phyloP scores from a whole-genome alignment of 2,329 filamentous ascomycete species.

The Cercospora sp. region DNA sequence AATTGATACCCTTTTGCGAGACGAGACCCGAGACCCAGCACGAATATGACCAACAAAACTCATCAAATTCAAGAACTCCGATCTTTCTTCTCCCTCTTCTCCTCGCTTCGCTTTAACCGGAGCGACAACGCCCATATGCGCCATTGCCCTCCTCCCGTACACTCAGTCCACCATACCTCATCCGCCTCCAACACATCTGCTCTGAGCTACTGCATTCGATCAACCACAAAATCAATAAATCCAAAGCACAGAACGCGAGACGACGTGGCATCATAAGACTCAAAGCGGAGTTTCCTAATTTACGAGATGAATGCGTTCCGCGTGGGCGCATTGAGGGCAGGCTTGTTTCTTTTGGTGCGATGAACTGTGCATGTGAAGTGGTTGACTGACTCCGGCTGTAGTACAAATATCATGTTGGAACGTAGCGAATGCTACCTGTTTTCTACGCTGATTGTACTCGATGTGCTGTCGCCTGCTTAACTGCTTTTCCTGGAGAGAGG shows the following conservation, averaged over 20 bases:
- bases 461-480: neutral
- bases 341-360: conserved; percentile 6
- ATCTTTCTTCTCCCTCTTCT: neutral
- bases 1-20: conserved; percentile 32
- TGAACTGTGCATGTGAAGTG: neutral
- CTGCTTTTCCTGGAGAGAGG: neutral
- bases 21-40: conserved; percentile 17
- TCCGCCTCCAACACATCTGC: neutral
- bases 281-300: conserved; percentile 5
- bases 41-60: conserved; percentile 4
- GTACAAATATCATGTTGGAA: neutral
- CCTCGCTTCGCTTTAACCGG: neutral
- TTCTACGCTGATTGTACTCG: neutral
- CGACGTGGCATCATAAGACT: conserved; percentile 15
- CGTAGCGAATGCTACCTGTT: neutral
- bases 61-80: neutral
- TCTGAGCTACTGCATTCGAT: conserved; percentile 9
- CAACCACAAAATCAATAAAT: neutral
- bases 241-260: conserved; percentile 15
- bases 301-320: conserved; percentile 17
- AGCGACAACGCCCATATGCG: neutral
- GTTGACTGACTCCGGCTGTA: neutral
- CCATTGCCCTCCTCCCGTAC: neutral
- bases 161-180: neutral
- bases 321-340: conserved; percentile 7